phyloP scores from a whole-genome alignment of 768 basidiomycete species.

The Leccinellum luteum region DNA sequence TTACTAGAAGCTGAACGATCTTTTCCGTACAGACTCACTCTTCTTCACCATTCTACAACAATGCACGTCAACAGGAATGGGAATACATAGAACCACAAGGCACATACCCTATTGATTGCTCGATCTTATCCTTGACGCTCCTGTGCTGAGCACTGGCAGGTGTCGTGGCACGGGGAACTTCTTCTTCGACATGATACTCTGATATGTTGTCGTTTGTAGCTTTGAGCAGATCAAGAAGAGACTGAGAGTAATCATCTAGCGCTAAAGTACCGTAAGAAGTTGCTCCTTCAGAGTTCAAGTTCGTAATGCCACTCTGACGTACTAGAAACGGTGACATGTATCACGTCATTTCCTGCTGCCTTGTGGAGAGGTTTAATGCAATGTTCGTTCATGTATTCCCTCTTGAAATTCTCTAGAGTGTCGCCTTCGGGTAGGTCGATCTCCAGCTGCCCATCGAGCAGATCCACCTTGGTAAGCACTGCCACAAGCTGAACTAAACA shows the following conservation, averaged over 20 bases:
- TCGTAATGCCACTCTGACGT: background rate
- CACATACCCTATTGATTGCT: background rate
- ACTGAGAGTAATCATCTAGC: constrained; percentile 1
- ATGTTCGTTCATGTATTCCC: background rate
- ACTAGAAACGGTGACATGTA: constrained; percentile 12
- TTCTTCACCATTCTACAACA: background rate
- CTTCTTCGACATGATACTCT: background rate
- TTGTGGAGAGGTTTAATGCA: background rate
- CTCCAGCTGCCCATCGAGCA: constrained; percentile 3
- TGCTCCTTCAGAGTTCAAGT: background rate
- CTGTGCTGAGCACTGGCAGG: background rate
- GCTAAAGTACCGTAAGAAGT: constrained; percentile 1
- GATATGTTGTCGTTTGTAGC: background rate
- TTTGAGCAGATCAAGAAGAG: constrained; percentile 3
- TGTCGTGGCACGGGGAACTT: background rate
- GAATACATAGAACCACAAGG: background rate
- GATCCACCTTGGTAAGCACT: constrained; percentile 17
- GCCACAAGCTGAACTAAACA: constrained; percentile 3
- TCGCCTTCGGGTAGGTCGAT: background rate
- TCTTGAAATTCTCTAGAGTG: background rate
- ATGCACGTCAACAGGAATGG: background rate
- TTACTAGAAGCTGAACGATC: background rate
- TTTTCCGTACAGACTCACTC: background rate
- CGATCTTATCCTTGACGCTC: background rate
- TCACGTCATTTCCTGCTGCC: background rate